Evolutionary conservation across 768 basidiomycete species (phyloP).

Genomic region (Neoboletus magnificus): DNA sequence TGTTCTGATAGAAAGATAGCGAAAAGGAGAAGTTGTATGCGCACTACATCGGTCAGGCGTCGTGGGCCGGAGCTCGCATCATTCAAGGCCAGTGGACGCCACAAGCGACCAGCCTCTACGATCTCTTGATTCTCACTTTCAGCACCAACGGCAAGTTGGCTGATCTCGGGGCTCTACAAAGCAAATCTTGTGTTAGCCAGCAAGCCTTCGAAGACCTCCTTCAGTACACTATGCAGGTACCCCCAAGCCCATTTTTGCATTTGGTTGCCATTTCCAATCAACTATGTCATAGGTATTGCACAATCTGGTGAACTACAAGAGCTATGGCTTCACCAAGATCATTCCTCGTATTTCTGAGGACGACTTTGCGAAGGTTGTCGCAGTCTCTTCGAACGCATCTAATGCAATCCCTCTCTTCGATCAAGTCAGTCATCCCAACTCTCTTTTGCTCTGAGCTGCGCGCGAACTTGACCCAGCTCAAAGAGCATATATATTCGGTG

Average conservation of each 20-base stretch:
- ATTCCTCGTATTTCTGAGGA: conserved; percentile 62
- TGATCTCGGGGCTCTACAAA: conserved; percentile 53
- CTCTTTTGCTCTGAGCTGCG: not conserved
- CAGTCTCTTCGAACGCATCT: conserved; percentile 54
- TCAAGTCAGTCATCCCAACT: conserved; percentile 39
- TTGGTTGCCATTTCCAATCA: not conserved
- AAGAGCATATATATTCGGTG: conserved; percentile 68
- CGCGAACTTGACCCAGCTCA: conserved; percentile 44
- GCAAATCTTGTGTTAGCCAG: conserved; percentile 48
- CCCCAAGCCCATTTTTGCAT: not conserved
- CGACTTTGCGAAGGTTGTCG: conserved; percentile 63
- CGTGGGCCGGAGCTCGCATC: conserved; percentile 83
- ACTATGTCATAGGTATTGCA: conserved; percentile 33
- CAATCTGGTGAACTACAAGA: conserved; percentile 64
- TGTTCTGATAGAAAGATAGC: conserved; percentile 36
- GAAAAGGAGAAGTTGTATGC: conserved; percentile 76
- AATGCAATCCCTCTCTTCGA: conserved; percentile 61
- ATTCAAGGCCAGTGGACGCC: conserved; percentile 84
- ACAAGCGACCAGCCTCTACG: conserved; percentile 63
- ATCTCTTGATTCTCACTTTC: conserved; percentile 69
- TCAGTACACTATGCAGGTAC: conserved; percentile 72
- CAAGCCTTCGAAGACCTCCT: conserved; percentile 68
- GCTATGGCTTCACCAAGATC: conserved; percentile 85
- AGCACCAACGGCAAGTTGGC: conserved; percentile 55
- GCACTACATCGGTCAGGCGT: conserved; percentile 65